Conservation (phyloP, 257 asterid species). For the Solanum dulcamara region DNA sequence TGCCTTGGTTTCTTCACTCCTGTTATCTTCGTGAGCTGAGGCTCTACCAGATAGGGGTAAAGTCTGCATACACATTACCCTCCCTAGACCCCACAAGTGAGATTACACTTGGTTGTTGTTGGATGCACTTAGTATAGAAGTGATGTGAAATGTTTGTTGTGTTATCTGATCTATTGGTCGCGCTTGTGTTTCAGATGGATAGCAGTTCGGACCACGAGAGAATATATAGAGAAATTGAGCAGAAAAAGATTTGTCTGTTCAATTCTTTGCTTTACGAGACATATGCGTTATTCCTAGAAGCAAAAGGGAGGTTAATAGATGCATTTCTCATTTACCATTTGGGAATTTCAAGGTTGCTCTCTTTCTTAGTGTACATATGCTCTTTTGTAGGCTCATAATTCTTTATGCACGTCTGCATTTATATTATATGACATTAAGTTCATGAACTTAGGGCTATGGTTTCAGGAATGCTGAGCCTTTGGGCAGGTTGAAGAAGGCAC, state of each 20-base stretch:
- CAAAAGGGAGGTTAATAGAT: conserved; percentile 63
- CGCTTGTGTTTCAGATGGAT: conserved; percentile 49
- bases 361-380: not conserved
- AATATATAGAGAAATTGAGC: conserved; percentile 56
- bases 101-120: not conserved
- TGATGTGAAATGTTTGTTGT: not conserved
- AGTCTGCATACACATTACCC: not conserved
- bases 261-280: conserved; percentile 67
- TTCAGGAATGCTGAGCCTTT: conserved; percentile 75
- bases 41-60: not conserved
- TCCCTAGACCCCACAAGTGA: not conserved
- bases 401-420: not conserved
- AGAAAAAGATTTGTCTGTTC: conserved; percentile 41
- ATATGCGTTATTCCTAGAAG: conserved; percentile 66
- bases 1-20: not conserved
- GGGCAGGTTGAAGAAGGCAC: conserved; percentile 84
- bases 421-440: not conserved
- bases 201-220: conserved; percentile 51
- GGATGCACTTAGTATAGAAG: not conserved
- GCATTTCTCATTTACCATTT: conserved; percentile 67
- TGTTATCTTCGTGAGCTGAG: not conserved
- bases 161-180: not conserved
- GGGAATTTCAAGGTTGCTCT: conserved; percentile 72
- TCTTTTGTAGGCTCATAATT: not conserved
- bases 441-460: not conserved